Conservation (phyloP, 2,329 filamentous ascomycete genomes). For the Pseudomassariella vexata region DNA sequence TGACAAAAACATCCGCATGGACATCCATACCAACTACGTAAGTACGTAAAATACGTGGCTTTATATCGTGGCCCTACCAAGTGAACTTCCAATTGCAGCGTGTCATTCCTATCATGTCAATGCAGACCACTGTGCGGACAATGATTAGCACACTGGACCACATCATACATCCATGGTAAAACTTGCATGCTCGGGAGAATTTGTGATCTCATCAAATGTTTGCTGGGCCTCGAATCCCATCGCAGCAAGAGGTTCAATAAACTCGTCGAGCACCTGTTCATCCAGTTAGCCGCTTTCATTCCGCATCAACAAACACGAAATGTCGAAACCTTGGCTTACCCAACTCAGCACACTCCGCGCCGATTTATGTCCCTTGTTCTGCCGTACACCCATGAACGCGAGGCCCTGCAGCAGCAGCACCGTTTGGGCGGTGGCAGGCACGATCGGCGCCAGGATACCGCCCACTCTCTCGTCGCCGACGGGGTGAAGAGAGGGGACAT, state of each 20-base stretch:
- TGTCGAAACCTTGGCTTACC: slow-evolving; percentile 46
- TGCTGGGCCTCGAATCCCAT: slow-evolving; percentile 28
- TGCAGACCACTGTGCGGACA: too few relatives aligned
- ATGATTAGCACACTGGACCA: too few relatives aligned
- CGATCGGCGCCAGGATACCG: slow-evolving; percentile 75
- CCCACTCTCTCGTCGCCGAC: slow-evolving; percentile 53
- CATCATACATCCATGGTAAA: background rate
- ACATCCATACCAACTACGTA: too few relatives aligned
- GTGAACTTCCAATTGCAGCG: too few relatives aligned
- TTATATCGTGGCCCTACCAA: too few relatives aligned
- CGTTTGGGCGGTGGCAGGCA: slow-evolving; percentile 63
- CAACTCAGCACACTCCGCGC: slow-evolving; percentile 71
- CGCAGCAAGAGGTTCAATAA: slow-evolving; percentile 20
- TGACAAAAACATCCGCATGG: too few relatives aligned
- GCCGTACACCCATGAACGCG: slow-evolving; percentile 72
- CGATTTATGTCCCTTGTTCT: slow-evolving; percentile 74
- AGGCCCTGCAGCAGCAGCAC: slow-evolving; percentile 69
- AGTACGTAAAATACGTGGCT: too few relatives aligned
- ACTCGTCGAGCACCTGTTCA: slow-evolving; percentile 25
- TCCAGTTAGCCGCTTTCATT: slow-evolving; percentile 20
- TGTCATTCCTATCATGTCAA: too few relatives aligned
- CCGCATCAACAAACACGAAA: too few relatives aligned
- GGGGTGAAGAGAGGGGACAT: slow-evolving; percentile 63
- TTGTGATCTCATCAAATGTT: slow-evolving; percentile 26
- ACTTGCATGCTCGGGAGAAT: slow-evolving; percentile 27